phyloP scores from a whole-genome alignment of 108 stramenopile genomes.

The Seminavis robusta region DNA sequence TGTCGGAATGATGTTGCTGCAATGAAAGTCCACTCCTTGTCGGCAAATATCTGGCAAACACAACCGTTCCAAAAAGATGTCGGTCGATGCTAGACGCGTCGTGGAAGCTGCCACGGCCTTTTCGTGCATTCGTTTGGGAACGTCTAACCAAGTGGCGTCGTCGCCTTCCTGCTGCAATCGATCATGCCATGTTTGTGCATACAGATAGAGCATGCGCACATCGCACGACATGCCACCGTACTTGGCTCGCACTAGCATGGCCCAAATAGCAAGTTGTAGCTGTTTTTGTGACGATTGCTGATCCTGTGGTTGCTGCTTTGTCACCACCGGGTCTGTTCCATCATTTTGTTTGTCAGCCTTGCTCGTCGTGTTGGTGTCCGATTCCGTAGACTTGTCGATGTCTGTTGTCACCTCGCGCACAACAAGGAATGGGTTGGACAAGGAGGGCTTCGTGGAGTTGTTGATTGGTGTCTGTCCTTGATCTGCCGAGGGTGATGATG shows the following conservation, averaged over 20 bases:
- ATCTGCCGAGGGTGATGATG: not conserved
- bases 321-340: too few species aligned
- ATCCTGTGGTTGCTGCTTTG: too few species aligned
- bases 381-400: too few species aligned
- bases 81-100: too few species aligned
- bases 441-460: not conserved
- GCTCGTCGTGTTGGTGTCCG: too few species aligned
- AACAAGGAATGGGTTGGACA: not conserved
- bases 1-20: conserved; percentile 60
- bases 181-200: conserved; percentile 42
- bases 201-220: conserved; percentile 60
- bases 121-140: conserved; percentile 37
- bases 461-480: not conserved
- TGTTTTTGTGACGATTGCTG: too few species aligned
- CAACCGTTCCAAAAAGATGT: conserved; percentile 35
- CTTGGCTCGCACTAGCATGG: conserved; percentile 60
- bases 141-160: conserved; percentile 25
- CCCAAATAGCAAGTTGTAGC: too few species aligned
- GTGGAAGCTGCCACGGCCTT: too few species aligned
- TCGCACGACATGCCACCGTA: conserved; percentile 87
- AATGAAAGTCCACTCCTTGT: conserved; percentile 86
- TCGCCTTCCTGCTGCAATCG: conserved; percentile 29
- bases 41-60: conserved; percentile 38
- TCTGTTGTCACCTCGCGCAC: too few species aligned
- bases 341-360: too few species aligned